Conservation (phyloP, 1,284 basidiomycete genomes). For the Cryptococcus sp. region DNA sequence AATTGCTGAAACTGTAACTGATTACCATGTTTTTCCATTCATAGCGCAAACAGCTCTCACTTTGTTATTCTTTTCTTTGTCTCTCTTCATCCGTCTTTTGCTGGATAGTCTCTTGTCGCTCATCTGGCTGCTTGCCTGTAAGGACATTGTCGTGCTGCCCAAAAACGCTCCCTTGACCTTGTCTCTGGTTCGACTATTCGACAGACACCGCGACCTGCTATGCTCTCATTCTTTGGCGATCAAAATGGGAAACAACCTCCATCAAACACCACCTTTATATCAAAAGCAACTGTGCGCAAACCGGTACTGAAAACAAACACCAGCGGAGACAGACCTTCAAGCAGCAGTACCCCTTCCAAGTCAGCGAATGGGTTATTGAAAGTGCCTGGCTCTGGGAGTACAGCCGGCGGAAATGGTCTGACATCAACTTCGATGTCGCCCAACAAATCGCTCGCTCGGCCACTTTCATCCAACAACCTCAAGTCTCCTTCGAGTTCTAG, state of each 20-base stretch:
- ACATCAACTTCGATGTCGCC: slow-evolving; percentile 3
- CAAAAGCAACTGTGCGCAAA: slow-evolving; percentile 29
- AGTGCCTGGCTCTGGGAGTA: not conserved
- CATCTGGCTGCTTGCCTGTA: too few species aligned
- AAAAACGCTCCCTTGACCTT: too few species aligned
- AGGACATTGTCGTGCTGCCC: too few species aligned
- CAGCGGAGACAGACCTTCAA: not conserved
- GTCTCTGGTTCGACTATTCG: too few species aligned
- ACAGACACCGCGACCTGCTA: slow-evolving; percentile 4
- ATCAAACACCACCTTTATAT: slow-evolving; percentile 19
- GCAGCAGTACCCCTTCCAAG: not conserved
- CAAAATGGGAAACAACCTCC: slow-evolving; percentile 15
- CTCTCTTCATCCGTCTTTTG: too few species aligned
- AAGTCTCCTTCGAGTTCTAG: not conserved
- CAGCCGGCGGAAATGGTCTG: not conserved
- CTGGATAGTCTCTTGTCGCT: too few species aligned
- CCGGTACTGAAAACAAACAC: slow-evolving; percentile 4
- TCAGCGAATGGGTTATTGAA: not conserved
- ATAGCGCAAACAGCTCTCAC: too few species aligned
- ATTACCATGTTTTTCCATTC: too few species aligned
- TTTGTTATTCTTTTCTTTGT: too few species aligned
- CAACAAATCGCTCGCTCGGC: not conserved
- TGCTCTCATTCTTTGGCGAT: slow-evolving; percentile 39
- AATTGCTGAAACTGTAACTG: too few species aligned
- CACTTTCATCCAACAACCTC: not conserved